Evolutionary conservation across 495 filamentous ascomycete species (phyloP), one percentile per base, ranked within the genome.

Genomic region (Podospora conica): DNA sequence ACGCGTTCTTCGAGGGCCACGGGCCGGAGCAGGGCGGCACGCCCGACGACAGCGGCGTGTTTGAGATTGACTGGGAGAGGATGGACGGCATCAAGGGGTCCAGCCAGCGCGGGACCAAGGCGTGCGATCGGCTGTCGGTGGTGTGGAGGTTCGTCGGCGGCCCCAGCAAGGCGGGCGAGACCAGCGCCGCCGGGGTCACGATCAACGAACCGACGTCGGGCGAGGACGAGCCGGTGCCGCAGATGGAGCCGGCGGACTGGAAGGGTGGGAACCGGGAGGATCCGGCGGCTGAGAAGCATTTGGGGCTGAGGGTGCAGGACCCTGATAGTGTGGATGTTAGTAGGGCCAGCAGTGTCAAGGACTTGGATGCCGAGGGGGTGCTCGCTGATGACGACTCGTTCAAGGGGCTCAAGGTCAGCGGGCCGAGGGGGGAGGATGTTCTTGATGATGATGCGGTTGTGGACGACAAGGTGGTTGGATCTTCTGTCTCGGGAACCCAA

Each of bases 1-100:
- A 98, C 71, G 78, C 88, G 3, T 97, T 88, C 78, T 97, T 97
- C 67, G 95, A 98, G 78, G 93, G 92, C 12, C 84, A 87, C 66
- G 86, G 87, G 0, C 82, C 90, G 18, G 86, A 92, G 68, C 78
- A 84, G 20, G 75, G 73, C 48, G 80, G 81, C 22, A 71, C 67
- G n/a, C 74, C 82, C 0, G 80, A 84, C 61, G 74, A 80, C 7
- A 81, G 73, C 58, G 85, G 84, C 7, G 80, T 85, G 10, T 86
- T 87, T 57, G 80, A 84, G 55, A 85, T 86, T 56, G 82, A 86
- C 1, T 86, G 84, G 84, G 84, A 86, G 56, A 79, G 80, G 73
- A 79, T 87, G 78, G 82, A 84, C 55, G 88, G 88, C 9, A 82
- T 84, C 65, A 96, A 96, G 73, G 93, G 95, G 1, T 91, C 87